Evolutionary conservation across 2,329 filamentous ascomycete species (phyloP), one percentile per base, ranked within the genome.

Genomic region (Verticillium klebahnii): DNA sequence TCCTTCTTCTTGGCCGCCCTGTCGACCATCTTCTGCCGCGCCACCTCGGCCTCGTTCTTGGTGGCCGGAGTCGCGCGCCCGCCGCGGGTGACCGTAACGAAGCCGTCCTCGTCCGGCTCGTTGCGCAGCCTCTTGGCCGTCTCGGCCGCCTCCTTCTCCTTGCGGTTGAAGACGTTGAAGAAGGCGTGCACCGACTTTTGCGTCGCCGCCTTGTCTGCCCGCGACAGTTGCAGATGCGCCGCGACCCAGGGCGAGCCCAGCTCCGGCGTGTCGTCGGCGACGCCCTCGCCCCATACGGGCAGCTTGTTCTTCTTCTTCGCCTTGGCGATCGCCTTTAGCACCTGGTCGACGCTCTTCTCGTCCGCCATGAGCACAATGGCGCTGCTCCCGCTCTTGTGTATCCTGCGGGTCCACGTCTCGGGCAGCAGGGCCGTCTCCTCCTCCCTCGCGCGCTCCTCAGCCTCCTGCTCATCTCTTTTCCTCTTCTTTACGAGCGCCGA

Each of bases 81-180:
- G 31, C 93, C 93, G 60, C 91, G 85, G 1, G 89, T 90, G 29
- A 99, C 95, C 3, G 93, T 98, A 57, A 98, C 85, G 73, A 99
- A 99, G 2, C 95, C 95, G 74, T 99, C 95, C 71, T 92, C 93
- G 74, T 99, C 95, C 0, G 94, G 92, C 69, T 92, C 88, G 67
- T 90, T 89, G 64, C 91, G 87, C 64, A 89, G 79, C 61, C 84
- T 79, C 77, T 85, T 87, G 72, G 77, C 89, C 71, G 80, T 82
- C 77, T 79, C 88, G 66, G 71, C 83, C 68, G 80, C 88, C 75
- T 81, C 89, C 76, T 74, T 86, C 81, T 84, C 90, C 77, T 81
- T 91, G 78, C 71, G 85, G 78, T 82, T 90, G 78, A 93, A 98
- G n/a, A 87, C 81, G 25, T 85, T 84, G 83, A 98, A 96, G 80